Percentiles rank a stretch among this genome's conserved stretches.
Conservation (phyloP, 139 green algal species). For the Mychonastes homosphaera region DNA sequence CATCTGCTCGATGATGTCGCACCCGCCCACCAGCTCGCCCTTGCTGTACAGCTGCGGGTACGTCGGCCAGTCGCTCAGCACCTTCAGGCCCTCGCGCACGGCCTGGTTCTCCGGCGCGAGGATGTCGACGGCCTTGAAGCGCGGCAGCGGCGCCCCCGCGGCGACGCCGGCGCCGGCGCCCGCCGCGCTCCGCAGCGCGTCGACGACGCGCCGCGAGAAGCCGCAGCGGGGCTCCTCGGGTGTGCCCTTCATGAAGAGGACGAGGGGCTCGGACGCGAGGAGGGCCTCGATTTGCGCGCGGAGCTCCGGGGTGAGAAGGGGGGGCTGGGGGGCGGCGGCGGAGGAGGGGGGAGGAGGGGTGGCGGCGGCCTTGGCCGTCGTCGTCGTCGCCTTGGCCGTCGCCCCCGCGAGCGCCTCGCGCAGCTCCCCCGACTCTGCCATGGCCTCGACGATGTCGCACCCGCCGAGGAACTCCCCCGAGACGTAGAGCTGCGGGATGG, state of each 20-base stretch:
- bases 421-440: conserved; percentile 33
- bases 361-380: not conserved
- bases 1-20: conserved; percentile 78
- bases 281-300: conserved; percentile 44
- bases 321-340: not conserved
- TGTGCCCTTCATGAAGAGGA: conserved; percentile 85
- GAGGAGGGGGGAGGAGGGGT: not conserved
- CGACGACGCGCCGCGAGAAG: conserved; percentile 69
- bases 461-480: too few relatives aligned
- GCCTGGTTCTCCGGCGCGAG: conserved; percentile 51
- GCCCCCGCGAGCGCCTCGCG: too few relatives aligned
- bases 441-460: conserved; percentile 68
- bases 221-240: conserved; percentile 69
- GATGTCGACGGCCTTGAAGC: conserved; percentile 56
- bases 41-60: conserved; percentile 81
- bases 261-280: conserved; percentile 31
- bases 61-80: conserved; percentile 71
- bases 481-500: too few relatives aligned
- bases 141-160: conserved; percentile 16
- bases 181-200: conserved; percentile 36
- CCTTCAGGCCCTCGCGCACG: conserved; percentile 67
- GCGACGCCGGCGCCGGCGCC: conserved; percentile 5
- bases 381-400: too few relatives aligned
- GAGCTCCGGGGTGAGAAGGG: conserved; percentile 12
- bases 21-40: conserved; percentile 67